Evolutionary conservation across 768 basidiomycete genomes (phyloP), one percentile per base, ranked within the genome.

Genomic region (Lyophyllum atratum): DNA sequence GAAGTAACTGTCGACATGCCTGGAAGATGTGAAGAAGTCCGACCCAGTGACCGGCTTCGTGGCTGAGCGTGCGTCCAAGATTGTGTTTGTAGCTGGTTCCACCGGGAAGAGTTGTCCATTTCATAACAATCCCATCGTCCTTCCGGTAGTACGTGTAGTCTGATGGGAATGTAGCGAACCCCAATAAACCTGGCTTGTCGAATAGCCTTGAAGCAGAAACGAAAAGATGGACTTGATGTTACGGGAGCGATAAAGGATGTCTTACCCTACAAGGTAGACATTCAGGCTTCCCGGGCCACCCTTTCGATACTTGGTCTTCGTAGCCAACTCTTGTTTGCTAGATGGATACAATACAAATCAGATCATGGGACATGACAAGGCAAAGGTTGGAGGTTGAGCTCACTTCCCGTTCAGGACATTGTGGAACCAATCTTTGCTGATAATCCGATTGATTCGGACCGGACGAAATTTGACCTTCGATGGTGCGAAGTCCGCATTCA

Each of bases 11-110:
- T 4, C 3, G 44, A 45, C 21, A 15, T 17, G 69, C 75, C 66
- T 75, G 68, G 66, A 79, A 79, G 3, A 74, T 75, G 62, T 78
- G 75, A 15, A 76, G 63, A 9, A 31, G 29, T 31, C 75, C 76
- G 29, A 72, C 60, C 75, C 73, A 76, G 55, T 76, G 74, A 4
- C 76, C 76, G 19, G 64, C 63, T 59, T 77, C 76, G 56, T 76
- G 76, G 7, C 11, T 9, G 34, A 37, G 8, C 17, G 34, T 15
- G 34, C 8, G 73, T 74, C 68, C 70, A 11, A 65, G 51, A 61
- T 80, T 70, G 67, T 71, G 78, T 61, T 64, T 62, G 66, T 24
- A 60, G 51, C 25, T 37, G 34, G 34, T 15, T 37, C 68, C 75
- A 51, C 70, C 73, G 3, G 76, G 75, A 10, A 76, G 60, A 11